Percentiles rank a stretch among this genome's conserved stretches.
phyloP scores from a whole-genome alignment of 805 yeast genomes.

The Ogataea paraovalis region DNA sequence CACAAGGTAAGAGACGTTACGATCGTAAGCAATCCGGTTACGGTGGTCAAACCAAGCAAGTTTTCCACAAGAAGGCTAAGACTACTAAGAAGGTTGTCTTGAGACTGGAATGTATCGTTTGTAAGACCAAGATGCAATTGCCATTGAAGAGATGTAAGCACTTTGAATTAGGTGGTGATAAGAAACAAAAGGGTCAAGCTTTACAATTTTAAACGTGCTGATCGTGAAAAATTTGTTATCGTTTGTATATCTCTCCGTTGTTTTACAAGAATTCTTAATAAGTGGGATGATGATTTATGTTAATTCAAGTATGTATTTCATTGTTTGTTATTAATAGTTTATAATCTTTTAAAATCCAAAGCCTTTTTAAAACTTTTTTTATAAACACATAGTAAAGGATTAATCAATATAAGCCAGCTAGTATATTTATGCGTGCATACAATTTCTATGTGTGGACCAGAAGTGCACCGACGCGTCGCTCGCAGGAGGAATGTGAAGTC shows the following conservation, averaged over 20 bases:
- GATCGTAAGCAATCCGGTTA: conserved; percentile 99
- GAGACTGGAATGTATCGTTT: conserved; percentile 96
- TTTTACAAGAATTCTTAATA: not conserved
- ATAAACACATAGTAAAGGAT: not conserved
- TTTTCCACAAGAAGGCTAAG: conserved; percentile 99
- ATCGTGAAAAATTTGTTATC: conserved; percentile 1
- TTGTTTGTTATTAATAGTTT: not conserved
- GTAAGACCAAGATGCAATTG: conserved; percentile 98
- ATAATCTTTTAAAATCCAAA: not conserved
- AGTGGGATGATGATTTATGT: not conserved
- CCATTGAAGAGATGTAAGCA: conserved; percentile 99
- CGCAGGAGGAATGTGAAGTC: not conserved
- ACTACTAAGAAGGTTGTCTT: conserved; percentile 99
- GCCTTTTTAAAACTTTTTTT: not conserved
- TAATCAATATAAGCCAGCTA: too few species aligned
- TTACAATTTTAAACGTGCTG: conserved; percentile 80
- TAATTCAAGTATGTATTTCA: not conserved
- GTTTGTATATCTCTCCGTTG: not conserved
- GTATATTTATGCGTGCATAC: too few species aligned
- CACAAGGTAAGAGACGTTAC: conserved; percentile 99
- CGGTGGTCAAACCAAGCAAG: conserved; percentile 99
- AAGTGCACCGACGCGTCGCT: not conserved
- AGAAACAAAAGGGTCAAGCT: conserved; percentile 99
- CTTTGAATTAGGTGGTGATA: conserved; percentile 99
- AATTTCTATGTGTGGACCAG: too few species aligned